phyloP scores from a whole-genome alignment of 1,284 basidiomycete species.

The Fomitopsis palustris region DNA sequence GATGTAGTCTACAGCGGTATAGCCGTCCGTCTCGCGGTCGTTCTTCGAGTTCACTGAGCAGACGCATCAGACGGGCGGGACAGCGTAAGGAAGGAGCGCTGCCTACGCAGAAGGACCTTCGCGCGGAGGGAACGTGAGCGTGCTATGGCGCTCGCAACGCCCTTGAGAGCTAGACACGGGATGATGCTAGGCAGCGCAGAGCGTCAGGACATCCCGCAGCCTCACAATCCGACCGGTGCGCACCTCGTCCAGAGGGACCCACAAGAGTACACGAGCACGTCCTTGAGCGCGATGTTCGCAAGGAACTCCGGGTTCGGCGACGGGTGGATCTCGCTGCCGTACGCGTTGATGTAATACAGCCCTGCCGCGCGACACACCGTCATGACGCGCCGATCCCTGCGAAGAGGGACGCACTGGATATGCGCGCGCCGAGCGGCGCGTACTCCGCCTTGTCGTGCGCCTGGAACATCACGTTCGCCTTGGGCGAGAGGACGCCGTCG shows the following conservation, averaged over 20 bases:
- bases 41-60: slow-evolving; percentile 80
- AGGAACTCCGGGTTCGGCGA: slow-evolving; percentile 84
- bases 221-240: background rate
- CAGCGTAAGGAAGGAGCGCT: background rate
- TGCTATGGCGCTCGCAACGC: slow-evolving; percentile 80
- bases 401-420: slow-evolving; percentile 50
- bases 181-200: slow-evolving; percentile 54
- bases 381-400: background rate
- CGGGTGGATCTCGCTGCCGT: slow-evolving; percentile 88
- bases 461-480: slow-evolving; percentile 68
- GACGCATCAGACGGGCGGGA: background rate
- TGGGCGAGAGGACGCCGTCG: slow-evolving; percentile 40
- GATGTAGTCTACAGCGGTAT: slow-evolving; percentile 84
- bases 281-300: slow-evolving; percentile 56
- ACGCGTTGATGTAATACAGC: slow-evolving; percentile 92
- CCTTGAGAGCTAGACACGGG: slow-evolving; percentile 85
- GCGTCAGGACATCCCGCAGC: background rate
- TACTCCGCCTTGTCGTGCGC: slow-evolving; percentile 51
- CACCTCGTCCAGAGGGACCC: slow-evolving; percentile 92
- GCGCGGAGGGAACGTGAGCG: slow-evolving; percentile 67
- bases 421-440: slow-evolving; percentile 60
- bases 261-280: slow-evolving; percentile 86
- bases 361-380: slow-evolving; percentile 36
- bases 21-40: slow-evolving; percentile 89
- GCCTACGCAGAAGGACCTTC: slow-evolving; percentile 82